phyloP scores from a whole-genome alignment of 805 yeast species.

The Candida multigemmis region DNA sequence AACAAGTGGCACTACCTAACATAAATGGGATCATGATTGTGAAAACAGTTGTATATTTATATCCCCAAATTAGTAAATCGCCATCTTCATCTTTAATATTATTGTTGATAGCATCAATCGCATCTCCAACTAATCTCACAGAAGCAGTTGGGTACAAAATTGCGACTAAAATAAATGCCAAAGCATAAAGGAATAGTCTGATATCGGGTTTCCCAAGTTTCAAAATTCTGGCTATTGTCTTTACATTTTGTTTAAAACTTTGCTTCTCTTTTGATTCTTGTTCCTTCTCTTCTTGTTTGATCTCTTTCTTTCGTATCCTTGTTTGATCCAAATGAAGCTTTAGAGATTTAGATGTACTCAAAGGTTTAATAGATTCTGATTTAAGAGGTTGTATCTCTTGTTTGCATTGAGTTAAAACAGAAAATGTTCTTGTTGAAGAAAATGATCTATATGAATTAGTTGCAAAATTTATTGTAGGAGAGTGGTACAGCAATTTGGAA shows the following conservation, averaged over 20 bases:
- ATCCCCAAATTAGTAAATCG: constrained; percentile 34
- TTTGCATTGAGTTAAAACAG: no score
- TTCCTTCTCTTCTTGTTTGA: constrained; percentile 26
- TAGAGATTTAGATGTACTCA: constrained; percentile 9
- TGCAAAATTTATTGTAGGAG: no score
- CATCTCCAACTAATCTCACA: constrained; percentile 33
- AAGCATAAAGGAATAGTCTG: constrained; percentile 26
- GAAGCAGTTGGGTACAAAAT: constrained; percentile 35
- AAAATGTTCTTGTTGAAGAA: no score
- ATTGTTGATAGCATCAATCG: constrained; percentile 32
- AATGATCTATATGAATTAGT: no score
- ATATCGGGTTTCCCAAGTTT: constrained; percentile 30
- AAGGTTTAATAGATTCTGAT: no score
- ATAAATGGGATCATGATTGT: constrained; percentile 35
- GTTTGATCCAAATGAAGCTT: constrained; percentile 20
- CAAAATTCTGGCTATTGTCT: constrained; percentile 28
- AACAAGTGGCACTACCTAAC: constrained; percentile 32
- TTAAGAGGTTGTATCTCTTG: no score
- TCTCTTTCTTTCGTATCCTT: constrained; percentile 12
- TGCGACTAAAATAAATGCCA: constrained; percentile 33
- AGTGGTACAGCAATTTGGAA: no score
- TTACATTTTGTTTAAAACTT: constrained; percentile 22
- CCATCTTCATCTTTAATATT: constrained; percentile 28
- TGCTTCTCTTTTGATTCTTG: constrained; percentile 15
- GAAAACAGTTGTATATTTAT: constrained; percentile 31